phyloP scores from a whole-genome alignment of 139 green algal species.

The Nannochloris sp. region DNA sequence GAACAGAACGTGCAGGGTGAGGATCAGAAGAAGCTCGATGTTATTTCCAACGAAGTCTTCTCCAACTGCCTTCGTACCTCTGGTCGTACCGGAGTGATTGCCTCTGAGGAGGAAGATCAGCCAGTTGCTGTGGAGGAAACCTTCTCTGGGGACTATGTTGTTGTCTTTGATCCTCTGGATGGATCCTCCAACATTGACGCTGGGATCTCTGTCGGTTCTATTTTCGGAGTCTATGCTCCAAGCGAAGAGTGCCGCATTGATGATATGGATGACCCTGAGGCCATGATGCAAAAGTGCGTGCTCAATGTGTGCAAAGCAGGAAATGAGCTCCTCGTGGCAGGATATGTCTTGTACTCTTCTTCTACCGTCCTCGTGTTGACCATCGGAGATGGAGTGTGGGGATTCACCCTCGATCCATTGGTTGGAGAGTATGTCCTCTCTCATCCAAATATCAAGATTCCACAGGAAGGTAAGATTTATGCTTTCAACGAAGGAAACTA shows the following conservation, averaged over 20 bases:
- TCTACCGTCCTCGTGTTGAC: conserved; percentile 86
- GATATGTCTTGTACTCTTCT: conserved; percentile 93
- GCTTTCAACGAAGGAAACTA: conserved; percentile 99
- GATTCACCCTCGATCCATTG: conserved; percentile 86
- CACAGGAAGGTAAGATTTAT: conserved; percentile 94
- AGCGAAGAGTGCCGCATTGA: conserved; percentile 66
- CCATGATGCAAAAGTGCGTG: conserved; percentile 73
- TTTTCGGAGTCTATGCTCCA: conserved; percentile 93
- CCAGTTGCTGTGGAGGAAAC: conserved; percentile 92
- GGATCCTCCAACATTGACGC: conserved; percentile 98
- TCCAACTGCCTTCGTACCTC: conserved; percentile 67
- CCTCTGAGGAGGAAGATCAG: conserved; percentile 94
- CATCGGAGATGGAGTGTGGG: conserved; percentile 82
- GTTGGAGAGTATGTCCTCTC: conserved; percentile 87
- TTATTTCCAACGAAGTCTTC: conserved; percentile 98
- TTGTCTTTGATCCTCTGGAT: conserved; percentile 97
- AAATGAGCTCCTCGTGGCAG: conserved; percentile 72
- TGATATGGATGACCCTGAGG: conserved; percentile 60
- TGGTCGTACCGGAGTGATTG: conserved; percentile 68
- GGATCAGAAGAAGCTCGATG: conserved; percentile 99
- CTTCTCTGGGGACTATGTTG: conserved; percentile 91
- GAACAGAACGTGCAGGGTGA: conserved; percentile 64
- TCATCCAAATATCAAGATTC: conserved; percentile 72
- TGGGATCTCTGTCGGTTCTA: conserved; percentile 89
- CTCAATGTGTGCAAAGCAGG: conserved; percentile 88